Evolutionary conservation across 306 rosid genomes (phyloP).

Genomic region (Malus sieversii): DNA sequence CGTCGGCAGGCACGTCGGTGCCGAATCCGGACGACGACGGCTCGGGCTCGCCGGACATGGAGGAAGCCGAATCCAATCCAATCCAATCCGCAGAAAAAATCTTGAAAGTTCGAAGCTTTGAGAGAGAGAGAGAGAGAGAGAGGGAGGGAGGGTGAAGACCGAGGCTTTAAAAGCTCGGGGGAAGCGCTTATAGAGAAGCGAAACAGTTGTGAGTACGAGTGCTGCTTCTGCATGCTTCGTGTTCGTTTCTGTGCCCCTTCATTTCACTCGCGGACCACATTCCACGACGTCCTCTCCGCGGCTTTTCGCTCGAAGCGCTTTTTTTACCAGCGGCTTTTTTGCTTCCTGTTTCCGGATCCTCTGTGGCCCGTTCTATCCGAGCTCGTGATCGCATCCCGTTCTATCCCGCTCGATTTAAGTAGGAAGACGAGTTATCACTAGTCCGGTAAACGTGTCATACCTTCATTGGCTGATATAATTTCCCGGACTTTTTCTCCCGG

Average conservation of each 20-base stretch:
- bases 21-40: conserved; percentile 13
- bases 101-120: background rate
- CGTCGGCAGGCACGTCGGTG: conserved; percentile 40
- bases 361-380: background rate
- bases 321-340: background rate
- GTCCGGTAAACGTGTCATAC: background rate
- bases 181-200: background rate
- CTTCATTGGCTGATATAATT: background rate
- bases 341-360: background rate
- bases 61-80: conserved; percentile 7
- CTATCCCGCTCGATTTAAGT: background rate
- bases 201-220: background rate
- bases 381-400: background rate
- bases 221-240: conserved; percentile 25
- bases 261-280: conserved; percentile 44
- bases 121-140: background rate
- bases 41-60: conserved; percentile 40
- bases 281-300: conserved; percentile 25
- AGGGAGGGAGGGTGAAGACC: background rate
- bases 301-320: background rate
- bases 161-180: background rate
- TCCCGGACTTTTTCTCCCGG: background rate
- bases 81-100: background rate
- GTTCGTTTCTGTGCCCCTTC: conserved; percentile 62
- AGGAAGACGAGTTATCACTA: background rate